Evolutionary conservation across 495 filamentous ascomycete species (phyloP), one percentile per base, ranked within the genome.

Genomic region (Mytilinidion resinicola): DNA sequence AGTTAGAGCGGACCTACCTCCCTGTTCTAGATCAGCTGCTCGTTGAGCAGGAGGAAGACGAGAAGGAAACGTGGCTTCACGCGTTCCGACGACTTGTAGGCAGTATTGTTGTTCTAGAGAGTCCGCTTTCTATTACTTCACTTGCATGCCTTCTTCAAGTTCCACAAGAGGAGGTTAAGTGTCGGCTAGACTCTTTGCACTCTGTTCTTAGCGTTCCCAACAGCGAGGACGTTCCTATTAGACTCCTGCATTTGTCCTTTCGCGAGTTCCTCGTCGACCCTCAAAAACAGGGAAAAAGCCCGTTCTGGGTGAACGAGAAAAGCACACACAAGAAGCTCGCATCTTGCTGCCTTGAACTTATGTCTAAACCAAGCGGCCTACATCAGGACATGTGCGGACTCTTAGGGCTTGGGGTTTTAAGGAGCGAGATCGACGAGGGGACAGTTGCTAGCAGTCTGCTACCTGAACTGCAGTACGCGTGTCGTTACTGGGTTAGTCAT

Each of bases 191-290:
- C 37, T 50, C 44, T 17, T 67, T 75, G n/a, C 66, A 71, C 53
- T 67, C 72, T 12, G 69, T 77, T 35, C 57, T 78, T 0, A 55
- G 64, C 55, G 65, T 76, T 38, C 67, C 72, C 36, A 55, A 69
- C 6, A 56, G 72, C 37, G 1, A 51, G 20, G 48, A 57, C 20
- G 21, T 25, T 15, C 69, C 69, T 5, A 52, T 80, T 33, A 66
- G 69, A 15, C 62, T 75, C 2, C 72, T 74, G 47, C 76, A 82
- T 61, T 71, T 69, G 15, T 80, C 77, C 21, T 78, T 82, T 57
- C 76, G 74, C 49, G 78, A 81, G 60, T 81, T 76, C 59, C 72
- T 82, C n/a, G 49, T 80, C 42, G 70, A 76, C 56, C 51, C 59
- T 36, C 43, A 64, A 12, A 68, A 64, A 55, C 55, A 70, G 42